Conservation (phyloP, 73 alveolate species). For the Symbiodinium pilosum region DNA sequence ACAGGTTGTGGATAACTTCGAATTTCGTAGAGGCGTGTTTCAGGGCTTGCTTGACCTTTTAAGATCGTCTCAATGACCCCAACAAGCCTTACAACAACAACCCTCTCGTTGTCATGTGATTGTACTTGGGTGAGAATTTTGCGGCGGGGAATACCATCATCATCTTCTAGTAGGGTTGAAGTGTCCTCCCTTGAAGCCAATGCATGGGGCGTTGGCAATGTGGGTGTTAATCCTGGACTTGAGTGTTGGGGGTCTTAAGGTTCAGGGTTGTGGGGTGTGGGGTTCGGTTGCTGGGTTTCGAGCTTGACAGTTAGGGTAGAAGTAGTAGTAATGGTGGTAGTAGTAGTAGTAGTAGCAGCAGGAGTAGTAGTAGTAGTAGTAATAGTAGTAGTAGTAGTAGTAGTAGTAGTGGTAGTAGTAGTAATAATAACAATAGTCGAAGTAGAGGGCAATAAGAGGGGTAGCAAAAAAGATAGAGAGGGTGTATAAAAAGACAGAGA, state of each 20-base stretch:
- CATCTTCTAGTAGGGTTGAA: background rate
- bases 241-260: background rate
- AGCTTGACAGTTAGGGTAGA: background rate
- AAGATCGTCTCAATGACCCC: background rate
- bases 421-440: background rate
- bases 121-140: background rate
- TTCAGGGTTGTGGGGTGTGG: background rate
- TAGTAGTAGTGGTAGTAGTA: background rate
- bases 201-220: background rate
- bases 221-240: background rate
- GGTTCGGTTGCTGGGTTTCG: background rate
- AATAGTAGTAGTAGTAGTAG: background rate
- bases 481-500: background rate
- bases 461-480: background rate
- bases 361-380: background rate
- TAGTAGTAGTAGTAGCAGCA: background rate
- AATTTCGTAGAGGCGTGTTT: background rate
- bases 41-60: background rate
- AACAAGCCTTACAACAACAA: background rate
- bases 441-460: background rate
- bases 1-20: background rate
- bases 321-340: background rate
- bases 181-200: too few species aligned
- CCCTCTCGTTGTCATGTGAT: background rate
- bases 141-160: background rate